Conservation (phyloP, 2,329 filamentous ascomycete species). For the Coniosporium tulheliwenetii region DNA sequence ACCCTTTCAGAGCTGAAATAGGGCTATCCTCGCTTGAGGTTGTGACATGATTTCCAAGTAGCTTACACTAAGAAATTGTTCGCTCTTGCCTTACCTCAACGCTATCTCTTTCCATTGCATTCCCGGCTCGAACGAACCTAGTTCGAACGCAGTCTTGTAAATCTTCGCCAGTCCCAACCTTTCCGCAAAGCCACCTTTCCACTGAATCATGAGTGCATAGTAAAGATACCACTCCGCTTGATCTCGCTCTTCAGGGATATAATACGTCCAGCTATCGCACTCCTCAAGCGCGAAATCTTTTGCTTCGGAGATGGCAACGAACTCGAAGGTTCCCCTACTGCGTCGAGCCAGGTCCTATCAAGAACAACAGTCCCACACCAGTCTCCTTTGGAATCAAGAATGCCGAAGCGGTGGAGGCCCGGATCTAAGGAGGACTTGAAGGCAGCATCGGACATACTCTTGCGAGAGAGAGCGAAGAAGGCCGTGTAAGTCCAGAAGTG, state of each 20-base stretch:
- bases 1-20: no score
- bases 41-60: no score
- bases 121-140: background rate
- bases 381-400: constrained; percentile 14
- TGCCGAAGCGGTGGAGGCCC: constrained; percentile 10
- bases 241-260: constrained; percentile 16
- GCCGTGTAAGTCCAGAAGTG: constrained; percentile 18
- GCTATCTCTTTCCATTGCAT: constrained; percentile 12
- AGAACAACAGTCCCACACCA: constrained; percentile 18
- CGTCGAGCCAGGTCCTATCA: constrained; percentile 1
- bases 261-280: constrained; percentile 18
- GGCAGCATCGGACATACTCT: background rate
- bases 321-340: constrained; percentile 6
- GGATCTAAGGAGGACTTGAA: background rate
- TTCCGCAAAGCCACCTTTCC: constrained; percentile 10
- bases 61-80: no score
- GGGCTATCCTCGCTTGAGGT: no score
- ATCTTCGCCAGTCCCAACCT: constrained; percentile 19
- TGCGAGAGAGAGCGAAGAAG: constrained; percentile 5
- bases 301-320: constrained; percentile 20
- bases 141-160: constrained; percentile 14
- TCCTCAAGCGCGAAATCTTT: constrained; percentile 17
- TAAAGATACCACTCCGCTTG: constrained; percentile 19
- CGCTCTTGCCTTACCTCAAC: background rate
- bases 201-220: constrained; percentile 16